Conservation (phyloP, 495 filamentous ascomycete species). For the Penicillium samsonianum region DNA sequence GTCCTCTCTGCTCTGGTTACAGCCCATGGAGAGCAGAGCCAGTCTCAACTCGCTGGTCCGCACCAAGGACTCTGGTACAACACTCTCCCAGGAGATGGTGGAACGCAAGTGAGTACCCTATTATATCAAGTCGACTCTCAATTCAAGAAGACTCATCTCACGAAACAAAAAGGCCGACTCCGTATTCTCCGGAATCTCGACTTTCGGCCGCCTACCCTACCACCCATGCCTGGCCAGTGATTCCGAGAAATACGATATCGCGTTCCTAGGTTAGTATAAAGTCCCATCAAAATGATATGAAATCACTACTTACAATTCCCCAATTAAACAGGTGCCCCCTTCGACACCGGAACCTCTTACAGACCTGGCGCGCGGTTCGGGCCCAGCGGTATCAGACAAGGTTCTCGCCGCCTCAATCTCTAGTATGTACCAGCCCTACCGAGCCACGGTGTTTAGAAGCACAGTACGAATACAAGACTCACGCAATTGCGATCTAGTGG, state of each 20-base stretch:
- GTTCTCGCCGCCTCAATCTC: conserved; percentile 68
- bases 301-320: background rate
- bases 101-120: conserved; percentile 53
- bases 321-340: conserved; percentile 62
- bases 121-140: background rate
- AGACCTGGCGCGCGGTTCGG: conserved; percentile 83
- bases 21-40: conserved; percentile 55
- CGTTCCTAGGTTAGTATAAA: conserved; percentile 72
- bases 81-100: conserved; percentile 65
- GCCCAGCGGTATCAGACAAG: conserved; percentile 78
- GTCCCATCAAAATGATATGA: background rate
- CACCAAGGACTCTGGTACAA: conserved; percentile 65
- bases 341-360: conserved; percentile 72
- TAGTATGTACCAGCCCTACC: conserved; percentile 50
- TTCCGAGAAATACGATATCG: conserved; percentile 74
- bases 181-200: conserved; percentile 71
- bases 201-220: conserved; percentile 78
- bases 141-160: background rate
- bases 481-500: conserved; percentile 57
- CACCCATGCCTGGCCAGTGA: conserved; percentile 74
- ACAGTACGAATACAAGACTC: conserved; percentile 41
- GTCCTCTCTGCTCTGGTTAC: conserved; percentile 40
- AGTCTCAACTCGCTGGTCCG: conserved; percentile 58
- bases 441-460: conserved; percentile 6
- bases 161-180: conserved; percentile 60